Evolutionary conservation across 2,329 filamentous ascomycete species (phyloP).

Genomic region (Alternaria sp.): DNA sequence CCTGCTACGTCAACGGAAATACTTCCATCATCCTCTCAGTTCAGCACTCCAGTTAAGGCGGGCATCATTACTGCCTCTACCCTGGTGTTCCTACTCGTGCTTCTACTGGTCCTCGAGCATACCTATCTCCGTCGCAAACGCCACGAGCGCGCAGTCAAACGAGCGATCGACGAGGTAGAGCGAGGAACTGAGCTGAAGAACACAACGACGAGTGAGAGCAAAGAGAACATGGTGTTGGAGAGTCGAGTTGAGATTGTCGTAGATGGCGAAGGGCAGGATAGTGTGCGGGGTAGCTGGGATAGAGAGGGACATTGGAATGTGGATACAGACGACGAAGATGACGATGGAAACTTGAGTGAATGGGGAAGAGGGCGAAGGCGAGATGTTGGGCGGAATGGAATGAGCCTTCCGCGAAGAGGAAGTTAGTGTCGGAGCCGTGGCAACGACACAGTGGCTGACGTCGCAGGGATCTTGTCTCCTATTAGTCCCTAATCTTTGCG

Average conservation of each 20-base stretch:
- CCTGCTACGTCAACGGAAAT: background rate
- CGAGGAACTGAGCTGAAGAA: slow-evolving; percentile 9
- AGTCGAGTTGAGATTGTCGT: slow-evolving; percentile 33
- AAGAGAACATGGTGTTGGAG: slow-evolving; percentile 35
- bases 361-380: slow-evolving; percentile 19
- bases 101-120: slow-evolving; percentile 15
- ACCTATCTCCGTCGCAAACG: slow-evolving; percentile 27
- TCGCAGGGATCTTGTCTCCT: background rate
- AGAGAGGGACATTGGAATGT: slow-evolving; percentile 4
- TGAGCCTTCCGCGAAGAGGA: slow-evolving; percentile 22
- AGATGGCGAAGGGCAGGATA: slow-evolving; percentile 14
- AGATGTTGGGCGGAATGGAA: slow-evolving; percentile 13
- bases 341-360: slow-evolving; percentile 16
- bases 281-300: slow-evolving; percentile 7
- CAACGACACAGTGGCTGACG: background rate
- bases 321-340: background rate
- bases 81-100: slow-evolving; percentile 10
- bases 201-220: slow-evolving; percentile 6
- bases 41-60: slow-evolving; percentile 11
- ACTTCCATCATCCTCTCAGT: background rate
- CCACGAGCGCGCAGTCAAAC: slow-evolving; percentile 20
- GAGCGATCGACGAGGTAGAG: slow-evolving; percentile 31
- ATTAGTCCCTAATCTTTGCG: background rate
- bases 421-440: background rate
- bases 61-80: slow-evolving; percentile 11